Evolutionary conservation across 257 asterid genomes (phyloP).

Genomic region (Galeopsis tetrahit): DNA sequence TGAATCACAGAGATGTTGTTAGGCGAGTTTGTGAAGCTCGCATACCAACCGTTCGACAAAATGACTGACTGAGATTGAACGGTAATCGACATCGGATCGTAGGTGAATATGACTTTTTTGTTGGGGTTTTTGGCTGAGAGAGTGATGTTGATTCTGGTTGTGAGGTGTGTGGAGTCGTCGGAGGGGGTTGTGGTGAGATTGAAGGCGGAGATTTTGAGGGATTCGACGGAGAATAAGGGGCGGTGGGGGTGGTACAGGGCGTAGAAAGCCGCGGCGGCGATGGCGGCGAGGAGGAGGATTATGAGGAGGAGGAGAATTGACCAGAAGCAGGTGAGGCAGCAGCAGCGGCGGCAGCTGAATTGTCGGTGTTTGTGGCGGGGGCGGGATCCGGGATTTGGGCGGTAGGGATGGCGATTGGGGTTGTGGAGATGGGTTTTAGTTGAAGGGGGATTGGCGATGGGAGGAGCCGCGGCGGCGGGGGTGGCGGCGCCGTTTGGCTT

Average conservation of each 20-base stretch:
- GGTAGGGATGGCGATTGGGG: conserved; percentile 60
- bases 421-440: conserved; percentile 47
- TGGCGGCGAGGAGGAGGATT: conserved; percentile 63
- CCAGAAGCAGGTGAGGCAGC: conserved; percentile 65
- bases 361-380: conserved; percentile 37
- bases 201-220: conserved; percentile 62
- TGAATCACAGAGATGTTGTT: conserved; percentile 50
- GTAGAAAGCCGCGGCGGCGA: conserved; percentile 69
- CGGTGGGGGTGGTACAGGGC: conserved; percentile 77
- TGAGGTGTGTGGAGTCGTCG: conserved; percentile 72
- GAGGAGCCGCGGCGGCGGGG: conserved; percentile 23
- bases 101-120: conserved; percentile 51
- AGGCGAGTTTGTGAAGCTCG: conserved; percentile 53
- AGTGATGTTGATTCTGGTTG: conserved; percentile 63
- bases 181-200: conserved; percentile 73
- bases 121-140: conserved; percentile 69
- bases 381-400: conserved; percentile 42
- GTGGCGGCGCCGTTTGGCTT: conserved; percentile 45
- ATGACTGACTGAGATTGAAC: conserved; percentile 39
- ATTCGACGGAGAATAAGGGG: conserved; percentile 65
- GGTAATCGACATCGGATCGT: conserved; percentile 55
- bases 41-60: conserved; percentile 54
- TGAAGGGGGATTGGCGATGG: conserved; percentile 35
- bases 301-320: conserved; percentile 47
- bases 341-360: conserved; percentile 57